Evolutionary conservation across 345 rosid genomes (phyloP).

Genomic region (Eucalyptus guilfoylei): DNA sequence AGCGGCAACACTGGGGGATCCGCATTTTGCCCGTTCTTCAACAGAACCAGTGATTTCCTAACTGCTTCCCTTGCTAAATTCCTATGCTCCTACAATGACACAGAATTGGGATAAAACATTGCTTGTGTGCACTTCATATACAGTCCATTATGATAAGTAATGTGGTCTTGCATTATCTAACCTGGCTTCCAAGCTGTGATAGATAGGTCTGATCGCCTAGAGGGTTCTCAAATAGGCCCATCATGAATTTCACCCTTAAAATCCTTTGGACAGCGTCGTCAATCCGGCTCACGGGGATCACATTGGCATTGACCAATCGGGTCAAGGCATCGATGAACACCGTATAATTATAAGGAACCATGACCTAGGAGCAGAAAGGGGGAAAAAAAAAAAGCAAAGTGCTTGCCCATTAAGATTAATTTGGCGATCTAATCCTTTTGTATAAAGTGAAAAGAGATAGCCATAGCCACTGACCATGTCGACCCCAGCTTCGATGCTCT

Average conservation of each 20-base stretch:
- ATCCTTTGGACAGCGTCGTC: slow-evolving; percentile 74
- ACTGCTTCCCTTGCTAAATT: slow-evolving; percentile 83
- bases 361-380: slow-evolving; percentile 26
- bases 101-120: not conserved
- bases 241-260: slow-evolving; percentile 58
- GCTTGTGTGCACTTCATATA: not conserved
- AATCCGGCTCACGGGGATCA: slow-evolving; percentile 50
- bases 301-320: slow-evolving; percentile 17
- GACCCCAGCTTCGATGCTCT: slow-evolving; percentile 45
- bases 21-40: slow-evolving; percentile 50
- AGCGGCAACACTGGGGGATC: slow-evolving; percentile 55
- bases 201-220: slow-evolving; percentile 32
- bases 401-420: not conserved
- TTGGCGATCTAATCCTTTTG: not conserved
- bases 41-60: slow-evolving; percentile 66
- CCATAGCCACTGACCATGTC: slow-evolving; percentile 46
- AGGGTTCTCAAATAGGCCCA: slow-evolving; percentile 73
- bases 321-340: slow-evolving; percentile 42
- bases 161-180: not conserved
- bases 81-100: slow-evolving; percentile 38
- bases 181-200: slow-evolving; percentile 48
- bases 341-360: slow-evolving; percentile 47
- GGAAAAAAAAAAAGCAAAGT: not conserved
- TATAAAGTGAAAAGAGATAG: not conserved
- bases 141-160: not conserved